Conservation (phyloP, 805 yeast genomes). For the Torulaspora franciscae region DNA sequence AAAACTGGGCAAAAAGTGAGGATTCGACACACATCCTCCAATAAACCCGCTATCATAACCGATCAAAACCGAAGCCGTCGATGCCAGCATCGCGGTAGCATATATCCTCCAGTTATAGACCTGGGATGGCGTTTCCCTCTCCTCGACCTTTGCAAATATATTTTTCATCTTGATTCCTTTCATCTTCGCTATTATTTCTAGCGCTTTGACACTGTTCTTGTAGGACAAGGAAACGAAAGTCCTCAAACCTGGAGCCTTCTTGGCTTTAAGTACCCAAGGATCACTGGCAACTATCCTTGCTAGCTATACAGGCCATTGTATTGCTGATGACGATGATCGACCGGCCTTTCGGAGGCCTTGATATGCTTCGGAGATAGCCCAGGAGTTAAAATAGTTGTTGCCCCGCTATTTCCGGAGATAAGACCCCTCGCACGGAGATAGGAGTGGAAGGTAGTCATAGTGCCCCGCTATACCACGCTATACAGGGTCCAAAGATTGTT, state of each 20-base stretch:
- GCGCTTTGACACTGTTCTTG: background rate
- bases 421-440: background rate
- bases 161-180: constrained; percentile 8
- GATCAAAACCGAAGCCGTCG: constrained; percentile 47
- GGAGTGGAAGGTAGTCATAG: background rate
- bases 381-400: background rate
- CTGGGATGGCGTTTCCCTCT: constrained; percentile 36
- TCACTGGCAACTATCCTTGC: no score
- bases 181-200: background rate
- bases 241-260: background rate
- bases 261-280: background rate
- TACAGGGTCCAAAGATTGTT: background rate
- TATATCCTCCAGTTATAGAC: constrained; percentile 45
- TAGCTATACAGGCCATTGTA: no score
- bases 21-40: constrained; percentile 48
- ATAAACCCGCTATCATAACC: constrained; percentile 56
- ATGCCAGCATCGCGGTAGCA: constrained; percentile 42
- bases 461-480: background rate
- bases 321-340: background rate
- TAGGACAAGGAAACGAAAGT: background rate
- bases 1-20: constrained; percentile 43
- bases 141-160: constrained; percentile 10
- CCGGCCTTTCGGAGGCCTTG: background rate
- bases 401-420: background rate
- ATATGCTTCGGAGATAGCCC: background rate